Evolutionary conservation across 2,329 filamentous ascomycete genomes (phyloP).

Genomic region (Aotearoamyces nothofagi): DNA sequence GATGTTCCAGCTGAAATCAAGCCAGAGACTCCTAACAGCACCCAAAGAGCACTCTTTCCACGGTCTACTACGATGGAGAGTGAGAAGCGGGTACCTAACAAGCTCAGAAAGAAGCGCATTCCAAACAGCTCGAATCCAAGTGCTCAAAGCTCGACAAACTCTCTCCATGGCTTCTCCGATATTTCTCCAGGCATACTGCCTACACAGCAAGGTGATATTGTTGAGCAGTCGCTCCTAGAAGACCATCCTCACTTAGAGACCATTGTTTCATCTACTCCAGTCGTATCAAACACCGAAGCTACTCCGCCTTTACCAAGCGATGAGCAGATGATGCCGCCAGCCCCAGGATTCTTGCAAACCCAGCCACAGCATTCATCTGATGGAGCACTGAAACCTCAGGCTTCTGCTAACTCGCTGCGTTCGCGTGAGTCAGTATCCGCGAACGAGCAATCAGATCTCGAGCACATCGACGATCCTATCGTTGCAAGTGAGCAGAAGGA

Average conservation of each 20-base stretch:
- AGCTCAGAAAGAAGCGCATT: conserved; percentile 73
- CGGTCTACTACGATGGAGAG: conserved; percentile 45
- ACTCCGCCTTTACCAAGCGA: conserved; percentile 13
- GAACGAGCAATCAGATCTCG: conserved; percentile 71
- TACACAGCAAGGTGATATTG: conserved; percentile 18
- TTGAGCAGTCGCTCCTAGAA: conserved; percentile 16
- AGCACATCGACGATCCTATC: conserved; percentile 48
- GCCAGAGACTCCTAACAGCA: neutral
- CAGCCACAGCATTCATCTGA: conserved; percentile 13
- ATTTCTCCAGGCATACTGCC: no score
- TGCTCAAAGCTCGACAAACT: conserved; percentile 79
- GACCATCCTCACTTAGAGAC: conserved; percentile 13
- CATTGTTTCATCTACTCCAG: conserved; percentile 10
- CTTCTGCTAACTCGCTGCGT: conserved; percentile 59
- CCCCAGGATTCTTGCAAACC: conserved; percentile 6
- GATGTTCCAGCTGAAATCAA: conserved; percentile 8
- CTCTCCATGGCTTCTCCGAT: conserved; percentile 46
- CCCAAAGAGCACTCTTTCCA: neutral
- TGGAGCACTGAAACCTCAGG: conserved; percentile 41
- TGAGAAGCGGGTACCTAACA: conserved; percentile 67
- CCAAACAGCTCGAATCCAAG: conserved; percentile 68
- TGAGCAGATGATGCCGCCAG: conserved; percentile 10
- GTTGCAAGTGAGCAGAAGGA: conserved; percentile 45
- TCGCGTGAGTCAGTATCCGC: conserved; percentile 44
- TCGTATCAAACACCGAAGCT: conserved; percentile 8